Evolutionary conservation across 169 alveolate genomes (phyloP), one percentile per base, ranked within the genome.

Genomic region (Besnoitia besnoiti): DNA sequence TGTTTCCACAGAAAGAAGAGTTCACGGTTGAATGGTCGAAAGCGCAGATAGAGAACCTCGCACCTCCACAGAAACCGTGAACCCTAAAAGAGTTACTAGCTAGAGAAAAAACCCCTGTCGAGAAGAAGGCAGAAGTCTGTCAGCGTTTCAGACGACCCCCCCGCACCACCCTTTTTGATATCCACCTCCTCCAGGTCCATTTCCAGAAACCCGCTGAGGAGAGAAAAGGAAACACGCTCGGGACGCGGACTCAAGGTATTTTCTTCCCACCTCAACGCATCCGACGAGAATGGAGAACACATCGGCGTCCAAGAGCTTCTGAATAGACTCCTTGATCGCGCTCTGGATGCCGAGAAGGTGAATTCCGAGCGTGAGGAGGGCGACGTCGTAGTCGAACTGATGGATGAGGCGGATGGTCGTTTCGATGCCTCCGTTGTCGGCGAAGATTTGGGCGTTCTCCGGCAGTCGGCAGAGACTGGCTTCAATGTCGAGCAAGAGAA

Each of bases 281-380:
- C 97, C 96, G 61, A 97, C 95, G 39, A 97, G 95, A 40, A 97
- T 94, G 73, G 97, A 91, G 94, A 96, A 97, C 42, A 96, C 96
- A 85, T 97, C 98, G 35, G 98, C 96, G 50, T 97, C 97, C 67
- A 97, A 93, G 95, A 97, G 89, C 85, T 95, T 93, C 62, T 96
- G 97, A 84, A 96, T 93, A 44, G 98, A 97, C 40, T 95, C 96
- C 76, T 95, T 96, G 84, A 93, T 90, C 75, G 94, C 67, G 61
- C 98, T 94, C 91, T 97, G 99, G 55, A 93, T 95, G 47, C 98
- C 95, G 84, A 97, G 90, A 51, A 97, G 94, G 94, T 97, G 98
- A 39, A 91, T 84, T 24, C 94, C 98, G 47, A 97, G 85, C 2
- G 97, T 95, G 85, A 97, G 84, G 61, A 97, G 85, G 14, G 93